Base-by-base conservation (phyloP, 2,329 filamentous ascomycete species). In the Leptographium lundbergii region DNA sequence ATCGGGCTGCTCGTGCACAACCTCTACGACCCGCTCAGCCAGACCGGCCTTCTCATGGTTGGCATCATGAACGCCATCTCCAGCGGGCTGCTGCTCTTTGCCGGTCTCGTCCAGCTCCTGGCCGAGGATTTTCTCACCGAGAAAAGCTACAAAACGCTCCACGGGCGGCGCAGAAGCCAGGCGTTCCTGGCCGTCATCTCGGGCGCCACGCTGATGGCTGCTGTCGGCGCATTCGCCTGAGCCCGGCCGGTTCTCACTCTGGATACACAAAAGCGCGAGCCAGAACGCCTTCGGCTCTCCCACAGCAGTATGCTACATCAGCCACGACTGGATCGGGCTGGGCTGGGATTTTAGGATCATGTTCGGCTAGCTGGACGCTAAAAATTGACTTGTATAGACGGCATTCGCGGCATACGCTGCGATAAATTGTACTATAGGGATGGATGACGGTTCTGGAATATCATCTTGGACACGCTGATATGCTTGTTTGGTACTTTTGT, bases 21-120 rank as follows among this genome's bases (percentile, higher is more conserved):
- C 42, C 74, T 94, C 63, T 95, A 95, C 71, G 88, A 91, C 64
- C 89, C 90, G 1, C 79, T 82, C 65, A 89, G 86, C 66, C 81
- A 89, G 67, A 81, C 84, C 0, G 89, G 90, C 0, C 72, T 95
- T 54, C 74, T 95, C 29, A 86, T 92, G 73, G 89, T 95, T 6
- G 90, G 90, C 9, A 82, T 91, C 68, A 94, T 92, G 79, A 95
- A 95, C 67, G 89, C 88, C 47, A 87, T 95, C 57, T 91, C 87
- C 11, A 86, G 86, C 56, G 90, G 90, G 0, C 75, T 95, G 56
- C 72, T 95, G 32, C 75, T 95, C 4, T 95, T 92, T 68, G 89
- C 90, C 0, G 89, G 88, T 0, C 74, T 95, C 51, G 90, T 95
- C 4, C 89, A 95, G 72, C 77, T 95, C 24, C 77, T 95, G 54